Evolutionary conservation across 2,329 filamentous ascomycete species (phyloP), one percentile per base, ranked within the genome.

Genomic region (Neonectria coccinea): DNA sequence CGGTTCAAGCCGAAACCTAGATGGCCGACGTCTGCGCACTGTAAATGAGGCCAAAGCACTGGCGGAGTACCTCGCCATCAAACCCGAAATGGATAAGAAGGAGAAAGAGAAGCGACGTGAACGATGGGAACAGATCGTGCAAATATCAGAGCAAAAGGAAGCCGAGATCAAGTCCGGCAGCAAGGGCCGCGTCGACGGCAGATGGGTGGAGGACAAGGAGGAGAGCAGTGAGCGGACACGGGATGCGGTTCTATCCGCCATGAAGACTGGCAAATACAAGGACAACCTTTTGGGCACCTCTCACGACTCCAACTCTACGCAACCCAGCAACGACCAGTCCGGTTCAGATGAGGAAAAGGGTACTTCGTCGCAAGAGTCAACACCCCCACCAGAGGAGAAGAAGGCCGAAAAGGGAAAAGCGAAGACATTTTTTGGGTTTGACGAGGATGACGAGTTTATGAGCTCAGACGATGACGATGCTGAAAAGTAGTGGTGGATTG

Each of bases 161-260:
- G 91, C 93, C 39, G 94, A 97, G 75, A 88, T 97, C 56, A 90
- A 88, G 78, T 89, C 90, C 65, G 93, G 92, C 10, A 84, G 86
- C 68, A 86, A 88, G 71, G 88, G 89, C 58, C 86, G 91, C 77
- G 79, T 97, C 44, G 93, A 97, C 74, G 93, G 93, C 0, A 92
- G 95, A 76, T 99, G 95, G 94, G 90, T 98, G 44, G 96, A 99
- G 77, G 91, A 93, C 69, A 97, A 97, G 79, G 94, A 97, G 72
- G 94, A 97, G 76, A 92, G 91, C 27, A 91, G 88, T 69, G 93
- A 97, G 81, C 91, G 92, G 78, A 95, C 94, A 0, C 84, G 92
- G 44, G 89, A 92, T 71, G 92, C 92, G 3, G 91, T 95, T 6
- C 75, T 91, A 47, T 88, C 86, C 53, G 90, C 89, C 8, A 90